A percentile compares a stretch with the other conserved stretches of the same genome.
phyloP scores from a whole-genome alignment of 148 eudicot species.

The Fallopia convolvulus region DNA sequence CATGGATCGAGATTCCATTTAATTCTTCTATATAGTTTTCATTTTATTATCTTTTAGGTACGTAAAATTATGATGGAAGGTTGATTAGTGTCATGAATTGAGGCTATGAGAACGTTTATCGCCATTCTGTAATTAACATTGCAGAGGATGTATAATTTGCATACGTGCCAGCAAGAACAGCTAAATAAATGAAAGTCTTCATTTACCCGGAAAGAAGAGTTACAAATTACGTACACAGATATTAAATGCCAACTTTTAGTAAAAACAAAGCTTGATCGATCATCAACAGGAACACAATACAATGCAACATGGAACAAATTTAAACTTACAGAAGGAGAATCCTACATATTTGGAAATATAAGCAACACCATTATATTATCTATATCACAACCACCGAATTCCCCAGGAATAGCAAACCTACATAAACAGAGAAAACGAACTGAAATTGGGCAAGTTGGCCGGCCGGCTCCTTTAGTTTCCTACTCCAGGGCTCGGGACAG shows the following conservation, averaged over 20 bases:
- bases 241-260: not conserved
- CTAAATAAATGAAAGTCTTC: too few species aligned
- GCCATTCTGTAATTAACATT: too few species aligned
- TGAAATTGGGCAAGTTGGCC: not conserved
- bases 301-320: not conserved
- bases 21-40: too few species aligned
- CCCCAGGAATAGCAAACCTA: not conserved
- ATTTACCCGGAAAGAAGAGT: too few species aligned
- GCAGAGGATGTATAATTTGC: too few species aligned
- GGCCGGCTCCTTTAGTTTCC: not conserved
- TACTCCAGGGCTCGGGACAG: conserved; percentile 1
- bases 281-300: not conserved
- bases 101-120: too few species aligned
- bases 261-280: not conserved
- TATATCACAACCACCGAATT: not conserved
- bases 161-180: too few species aligned
- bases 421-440: not conserved
- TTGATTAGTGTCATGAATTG: too few species aligned
- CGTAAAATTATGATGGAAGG: too few species aligned
- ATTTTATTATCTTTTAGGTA: too few species aligned
- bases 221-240: not conserved
- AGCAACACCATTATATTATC: not conserved
- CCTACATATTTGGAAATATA: not conserved
- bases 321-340: too few species aligned
- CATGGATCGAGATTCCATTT: too few species aligned